phyloP scores from a whole-genome alignment of 2,329 filamentous ascomycete genomes.

The Didymella pomorum region DNA sequence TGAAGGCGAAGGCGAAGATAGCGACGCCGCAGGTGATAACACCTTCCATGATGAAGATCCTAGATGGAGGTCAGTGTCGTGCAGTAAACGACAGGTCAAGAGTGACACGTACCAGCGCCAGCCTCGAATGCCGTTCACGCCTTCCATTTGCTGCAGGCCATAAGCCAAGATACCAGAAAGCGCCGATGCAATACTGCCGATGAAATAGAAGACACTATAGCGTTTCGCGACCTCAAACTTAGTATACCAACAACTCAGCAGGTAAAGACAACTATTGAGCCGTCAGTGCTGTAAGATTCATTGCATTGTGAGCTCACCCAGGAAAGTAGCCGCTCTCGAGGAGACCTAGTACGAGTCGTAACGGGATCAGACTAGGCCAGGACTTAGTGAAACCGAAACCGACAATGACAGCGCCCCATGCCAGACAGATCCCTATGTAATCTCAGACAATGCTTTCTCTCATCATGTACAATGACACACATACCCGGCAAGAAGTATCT shows the following conservation, averaged over 20 bases:
- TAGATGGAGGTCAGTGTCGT: conserved; percentile 7
- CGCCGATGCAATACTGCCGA: conserved; percentile 35
- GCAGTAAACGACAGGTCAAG: background rate
- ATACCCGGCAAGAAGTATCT: conserved; percentile 31
- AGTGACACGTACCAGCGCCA: conserved; percentile 30
- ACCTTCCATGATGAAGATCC: conserved; percentile 41
- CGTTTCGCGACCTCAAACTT: conserved; percentile 35
- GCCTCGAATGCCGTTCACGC: conserved; percentile 29
- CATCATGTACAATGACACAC: background rate
- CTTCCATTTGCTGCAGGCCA: conserved; percentile 36
- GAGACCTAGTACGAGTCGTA: conserved; percentile 30
- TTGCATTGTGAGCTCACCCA: background rate
- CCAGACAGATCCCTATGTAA: conserved; percentile 24
- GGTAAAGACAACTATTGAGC: conserved; percentile 24
- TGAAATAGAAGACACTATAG: conserved; percentile 38
- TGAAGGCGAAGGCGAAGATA: conserved; percentile 30
- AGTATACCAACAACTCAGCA: conserved; percentile 37
- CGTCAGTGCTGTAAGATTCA: background rate
- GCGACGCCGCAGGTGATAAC: conserved; percentile 33
- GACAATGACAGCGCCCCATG: conserved; percentile 36
- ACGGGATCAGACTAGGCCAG: conserved; percentile 30
- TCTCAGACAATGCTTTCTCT: background rate
- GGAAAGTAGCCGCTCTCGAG: conserved; percentile 37
- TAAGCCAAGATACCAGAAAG: conserved; percentile 36
- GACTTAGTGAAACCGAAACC: conserved; percentile 36